These are phyloP conservation scores for Tetrapyrgos nigripes DNA, from an alignment of 1,284 basidiomycete genomes.

Conservation along the genomic window DNA sequence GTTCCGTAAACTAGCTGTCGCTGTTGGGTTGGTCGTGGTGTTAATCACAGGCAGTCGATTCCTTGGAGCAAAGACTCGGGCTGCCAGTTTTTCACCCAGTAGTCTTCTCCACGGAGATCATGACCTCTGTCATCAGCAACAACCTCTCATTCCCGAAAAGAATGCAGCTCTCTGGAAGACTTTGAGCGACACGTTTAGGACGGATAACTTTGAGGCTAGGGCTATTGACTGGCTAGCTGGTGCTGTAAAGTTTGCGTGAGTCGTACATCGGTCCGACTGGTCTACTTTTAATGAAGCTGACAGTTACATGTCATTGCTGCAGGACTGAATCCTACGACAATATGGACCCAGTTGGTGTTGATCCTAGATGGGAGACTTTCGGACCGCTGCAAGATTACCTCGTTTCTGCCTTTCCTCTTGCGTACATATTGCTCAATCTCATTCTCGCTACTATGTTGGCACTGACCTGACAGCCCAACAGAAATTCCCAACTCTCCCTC, in stretches of 20 bases:
- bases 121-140: slow-evolving; percentile 33
- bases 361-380: slow-evolving; percentile 35
- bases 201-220: slow-evolving; percentile 35
- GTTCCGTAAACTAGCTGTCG: too few species aligned
- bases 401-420: slow-evolving; percentile 36
- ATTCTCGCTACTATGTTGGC: neutral
- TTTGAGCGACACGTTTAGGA: slow-evolving; percentile 30
- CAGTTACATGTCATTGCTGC: neutral
- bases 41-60: too few species aligned
- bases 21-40: too few species aligned
- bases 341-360: slow-evolving; percentile 28
- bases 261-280: neutral
- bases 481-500: slow-evolving; percentile 45
- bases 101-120: neutral
- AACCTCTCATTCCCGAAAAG: slow-evolving; percentile 28
- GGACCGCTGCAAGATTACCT: slow-evolving; percentile 31
- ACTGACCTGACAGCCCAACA: slow-evolving; percentile 16
- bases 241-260: slow-evolving; percentile 42
- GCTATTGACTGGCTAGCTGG: slow-evolving; percentile 42
- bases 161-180: slow-evolving; percentile 27
- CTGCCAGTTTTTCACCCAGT: neutral
- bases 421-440: slow-evolving; percentile 26
- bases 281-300: neutral
- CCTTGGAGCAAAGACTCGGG: too few species aligned
- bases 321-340: slow-evolving; percentile 26